Evolutionary conservation across 345 rosid genomes (phyloP).

Genomic region (Murraya paniculata): DNA sequence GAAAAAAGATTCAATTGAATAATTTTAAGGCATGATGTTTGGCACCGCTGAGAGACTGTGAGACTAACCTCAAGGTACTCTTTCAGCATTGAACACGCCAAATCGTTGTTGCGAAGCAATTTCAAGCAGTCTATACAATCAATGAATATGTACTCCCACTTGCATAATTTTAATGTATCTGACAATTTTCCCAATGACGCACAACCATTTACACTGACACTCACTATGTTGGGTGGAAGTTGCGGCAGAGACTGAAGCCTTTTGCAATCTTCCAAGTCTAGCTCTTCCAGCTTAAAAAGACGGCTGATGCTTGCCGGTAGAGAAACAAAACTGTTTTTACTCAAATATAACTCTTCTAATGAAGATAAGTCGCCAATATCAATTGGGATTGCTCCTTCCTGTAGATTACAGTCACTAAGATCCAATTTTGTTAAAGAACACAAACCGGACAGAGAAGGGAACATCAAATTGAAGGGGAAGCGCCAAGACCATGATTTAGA

Average conservation of each 20-base stretch:
- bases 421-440: not conserved
- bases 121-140: conserved; percentile 14
- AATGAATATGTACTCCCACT: not conserved
- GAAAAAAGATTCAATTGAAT: not conserved
- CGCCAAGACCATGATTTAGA: too few species aligned
- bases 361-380: too few species aligned
- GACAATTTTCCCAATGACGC: conserved; percentile 14
- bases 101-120: not conserved
- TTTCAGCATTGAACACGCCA: not conserved
- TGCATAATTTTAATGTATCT: conserved; percentile 1
- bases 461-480: not conserved
- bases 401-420: too few species aligned
- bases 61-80: not conserved
- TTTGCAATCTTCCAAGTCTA: conserved; percentile 8
- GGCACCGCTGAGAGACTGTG: not conserved
- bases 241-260: not conserved
- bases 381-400: too few species aligned
- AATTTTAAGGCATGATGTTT: not conserved
- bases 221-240: conserved; percentile 18
- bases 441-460: not conserved
- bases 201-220: conserved; percentile 7
- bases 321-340: too few species aligned
- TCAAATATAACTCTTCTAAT: too few species aligned
- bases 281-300: too few species aligned
- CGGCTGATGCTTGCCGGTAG: too few species aligned